These are phyloP conservation scores for Drosera spatulata DNA, from an alignment of 179 eudicot species.

Conservation along the genomic window DNA sequence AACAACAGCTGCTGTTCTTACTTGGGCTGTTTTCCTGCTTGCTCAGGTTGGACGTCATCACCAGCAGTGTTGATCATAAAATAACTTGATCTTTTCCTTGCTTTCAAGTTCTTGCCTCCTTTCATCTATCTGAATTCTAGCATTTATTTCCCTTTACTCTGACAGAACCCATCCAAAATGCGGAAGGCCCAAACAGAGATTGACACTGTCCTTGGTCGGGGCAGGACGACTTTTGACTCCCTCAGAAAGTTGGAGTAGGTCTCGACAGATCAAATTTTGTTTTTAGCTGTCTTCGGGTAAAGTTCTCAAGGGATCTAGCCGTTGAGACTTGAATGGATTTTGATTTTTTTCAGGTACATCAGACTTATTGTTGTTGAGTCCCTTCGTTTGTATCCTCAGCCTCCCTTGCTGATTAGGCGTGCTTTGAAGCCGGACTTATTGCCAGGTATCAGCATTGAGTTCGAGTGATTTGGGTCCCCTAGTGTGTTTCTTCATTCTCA, in stretches of 20 bases:
- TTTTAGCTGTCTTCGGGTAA: neutral
- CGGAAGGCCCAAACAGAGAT: conserved; percentile 94
- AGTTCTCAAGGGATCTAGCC: neutral
- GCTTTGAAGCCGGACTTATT: conserved; percentile 65
- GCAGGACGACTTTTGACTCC: conserved; percentile 54
- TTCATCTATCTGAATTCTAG: neutral
- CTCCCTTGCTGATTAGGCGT: conserved; percentile 94
- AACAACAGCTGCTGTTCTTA: conserved; percentile 98
- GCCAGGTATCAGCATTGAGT: conserved; percentile 49
- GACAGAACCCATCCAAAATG: conserved; percentile 89
- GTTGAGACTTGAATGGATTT: too few relatives aligned
- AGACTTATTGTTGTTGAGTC: conserved; percentile 84
- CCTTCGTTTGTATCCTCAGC: conserved; percentile 93
- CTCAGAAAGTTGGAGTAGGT: conserved; percentile 70
- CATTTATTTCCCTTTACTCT: conserved; percentile 1
- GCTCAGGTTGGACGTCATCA: conserved; percentile 43
- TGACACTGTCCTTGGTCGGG: conserved; percentile 68
- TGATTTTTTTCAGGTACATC: conserved; percentile 46
- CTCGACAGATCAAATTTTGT: neutral
- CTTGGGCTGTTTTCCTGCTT: conserved; percentile 94
- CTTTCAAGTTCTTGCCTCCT: neutral
- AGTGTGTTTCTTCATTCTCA: too few relatives aligned
- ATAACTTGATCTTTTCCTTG: too few relatives aligned
- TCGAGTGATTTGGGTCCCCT: neutral
- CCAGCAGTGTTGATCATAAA: too few relatives aligned